Conservation (phyloP, 2,329 filamentous ascomycete species). For the Lomentospora prolificans region DNA sequence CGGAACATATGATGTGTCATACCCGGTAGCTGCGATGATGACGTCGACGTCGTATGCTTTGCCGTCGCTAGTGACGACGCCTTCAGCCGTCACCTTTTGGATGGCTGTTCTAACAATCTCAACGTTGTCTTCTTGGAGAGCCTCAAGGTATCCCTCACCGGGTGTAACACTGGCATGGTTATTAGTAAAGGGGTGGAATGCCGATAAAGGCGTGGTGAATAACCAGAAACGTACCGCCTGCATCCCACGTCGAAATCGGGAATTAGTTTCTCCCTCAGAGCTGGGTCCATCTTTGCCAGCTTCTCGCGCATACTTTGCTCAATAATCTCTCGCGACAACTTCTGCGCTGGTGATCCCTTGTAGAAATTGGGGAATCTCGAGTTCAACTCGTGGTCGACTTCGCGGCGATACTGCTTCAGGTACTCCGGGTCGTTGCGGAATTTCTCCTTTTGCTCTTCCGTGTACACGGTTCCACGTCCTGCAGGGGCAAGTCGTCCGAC, state of each 20-base stretch:
- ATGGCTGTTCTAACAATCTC: slow-evolving; percentile 15
- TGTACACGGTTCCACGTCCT: slow-evolving; percentile 16
- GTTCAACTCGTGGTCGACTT: slow-evolving; percentile 32
- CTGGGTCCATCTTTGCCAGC: slow-evolving; percentile 18
- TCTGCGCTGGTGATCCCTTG: slow-evolving; percentile 27
- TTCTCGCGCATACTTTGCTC: slow-evolving; percentile 31
- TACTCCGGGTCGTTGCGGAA: slow-evolving; percentile 30
- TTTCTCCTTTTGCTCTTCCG: slow-evolving; percentile 25
- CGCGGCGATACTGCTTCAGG: slow-evolving; percentile 30
- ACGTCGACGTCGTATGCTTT: slow-evolving; percentile 20
- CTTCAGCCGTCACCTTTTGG: slow-evolving; percentile 17
- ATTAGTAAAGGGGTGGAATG: not conserved
- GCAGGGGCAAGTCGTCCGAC: slow-evolving; percentile 19
- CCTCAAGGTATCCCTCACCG: slow-evolving; percentile 19
- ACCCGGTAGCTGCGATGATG: slow-evolving; percentile 22
- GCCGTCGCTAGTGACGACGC: slow-evolving; percentile 19
- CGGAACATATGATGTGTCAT: slow-evolving; percentile 11
- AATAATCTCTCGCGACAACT: slow-evolving; percentile 28
- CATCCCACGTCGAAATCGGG: slow-evolving; percentile 8
- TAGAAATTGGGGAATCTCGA: slow-evolving; percentile 30
- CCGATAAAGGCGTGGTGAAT: not conserved
- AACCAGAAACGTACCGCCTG: not conserved
- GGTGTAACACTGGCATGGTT: slow-evolving; percentile 13
- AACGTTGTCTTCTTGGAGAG: slow-evolving; percentile 17
- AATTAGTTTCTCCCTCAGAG: slow-evolving; percentile 3